Conservation (phyloP, 306 rosid species). For the Castanea sativa region DNA sequence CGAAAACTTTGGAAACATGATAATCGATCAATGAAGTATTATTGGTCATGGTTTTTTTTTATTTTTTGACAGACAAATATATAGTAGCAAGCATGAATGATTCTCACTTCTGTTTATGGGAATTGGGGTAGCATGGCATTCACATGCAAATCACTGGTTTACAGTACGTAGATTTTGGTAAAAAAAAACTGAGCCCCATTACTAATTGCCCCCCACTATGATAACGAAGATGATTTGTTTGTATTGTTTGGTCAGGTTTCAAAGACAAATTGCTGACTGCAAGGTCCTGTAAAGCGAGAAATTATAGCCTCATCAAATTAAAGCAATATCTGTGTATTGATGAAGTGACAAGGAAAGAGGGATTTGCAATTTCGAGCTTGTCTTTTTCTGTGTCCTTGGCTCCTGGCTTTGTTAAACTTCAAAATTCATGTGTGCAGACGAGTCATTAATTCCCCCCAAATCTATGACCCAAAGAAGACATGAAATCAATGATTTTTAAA, state of each 20-base stretch:
- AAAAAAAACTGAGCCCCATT: background rate
- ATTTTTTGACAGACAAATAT: no score
- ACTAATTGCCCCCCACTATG: background rate
- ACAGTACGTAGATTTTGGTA: background rate
- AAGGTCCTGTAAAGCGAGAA: background rate
- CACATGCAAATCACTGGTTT: background rate
- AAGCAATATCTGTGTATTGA: background rate
- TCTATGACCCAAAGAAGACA: background rate
- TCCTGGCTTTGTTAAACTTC: no score
- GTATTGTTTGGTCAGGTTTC: background rate
- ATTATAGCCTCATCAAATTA: background rate
- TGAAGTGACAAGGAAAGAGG: background rate
- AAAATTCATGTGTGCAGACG: no score
- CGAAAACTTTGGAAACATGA: no score
- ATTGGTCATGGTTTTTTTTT: no score
- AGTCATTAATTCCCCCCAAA: no score
- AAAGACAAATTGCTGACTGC: constrained; percentile 8
- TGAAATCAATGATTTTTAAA: background rate
- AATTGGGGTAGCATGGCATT: background rate
- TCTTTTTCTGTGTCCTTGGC: background rate
- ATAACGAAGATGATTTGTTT: constrained; percentile 7
- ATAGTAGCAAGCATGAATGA: no score
- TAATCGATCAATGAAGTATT: no score
- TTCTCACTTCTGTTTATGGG: background rate
- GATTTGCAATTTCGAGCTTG: background rate